Percentiles rank a stretch among this genome's conserved stretches.
Evolutionary conservation across 2,329 filamentous ascomycete genomes (phyloP).

Genomic region (Elsinoe batatas): DNA sequence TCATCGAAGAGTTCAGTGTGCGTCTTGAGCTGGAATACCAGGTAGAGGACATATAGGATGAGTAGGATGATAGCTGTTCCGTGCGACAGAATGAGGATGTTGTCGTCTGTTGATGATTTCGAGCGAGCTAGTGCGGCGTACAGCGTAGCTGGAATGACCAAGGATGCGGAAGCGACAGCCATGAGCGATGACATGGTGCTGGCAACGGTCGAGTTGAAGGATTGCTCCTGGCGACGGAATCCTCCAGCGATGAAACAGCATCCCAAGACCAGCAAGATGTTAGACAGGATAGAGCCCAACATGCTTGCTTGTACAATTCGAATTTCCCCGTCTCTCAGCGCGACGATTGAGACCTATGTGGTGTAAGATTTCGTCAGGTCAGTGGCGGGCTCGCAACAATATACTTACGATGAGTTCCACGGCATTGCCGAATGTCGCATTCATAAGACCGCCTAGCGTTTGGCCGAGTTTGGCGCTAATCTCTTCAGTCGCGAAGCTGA

Average conservation of each 20-base stretch:
- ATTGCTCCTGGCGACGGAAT: conserved; percentile 34
- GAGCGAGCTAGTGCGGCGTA: conserved; percentile 37
- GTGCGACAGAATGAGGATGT: conserved; percentile 42
- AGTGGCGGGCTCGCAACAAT: no score
- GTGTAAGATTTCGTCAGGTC: no score
- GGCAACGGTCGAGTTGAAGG: conserved; percentile 65
- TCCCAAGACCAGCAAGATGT: conserved; percentile 65
- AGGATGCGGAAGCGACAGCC: conserved; percentile 45
- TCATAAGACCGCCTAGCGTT: conserved; percentile 77
- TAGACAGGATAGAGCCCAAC: conserved; percentile 91
- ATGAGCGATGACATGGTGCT: conserved; percentile 61
- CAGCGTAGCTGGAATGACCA: conserved; percentile 45
- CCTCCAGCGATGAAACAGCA: conserved; percentile 46
- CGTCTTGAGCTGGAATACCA: conserved; percentile 46
- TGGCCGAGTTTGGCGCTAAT: conserved; percentile 70
- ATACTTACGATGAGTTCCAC: conserved; percentile 38
- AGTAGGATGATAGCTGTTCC: conserved; percentile 46
- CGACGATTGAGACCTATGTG: conserved; percentile 93
- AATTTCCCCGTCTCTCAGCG: conserved; percentile 74
- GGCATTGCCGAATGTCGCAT: conserved; percentile 73
- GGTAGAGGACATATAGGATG: conserved; percentile 44
- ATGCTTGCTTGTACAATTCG: conserved; percentile 96
- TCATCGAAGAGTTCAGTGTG: conserved; percentile 40
- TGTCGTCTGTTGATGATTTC: conserved; percentile 31
- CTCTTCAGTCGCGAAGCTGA: conserved; percentile 85